Percentiles rank a stretch among this genome's conserved stretches.
These are phyloP conservation scores for Cladosporium sp. DNA, from an alignment of 2,329 filamentous ascomycete genomes.

Conservation along the genomic window DNA sequence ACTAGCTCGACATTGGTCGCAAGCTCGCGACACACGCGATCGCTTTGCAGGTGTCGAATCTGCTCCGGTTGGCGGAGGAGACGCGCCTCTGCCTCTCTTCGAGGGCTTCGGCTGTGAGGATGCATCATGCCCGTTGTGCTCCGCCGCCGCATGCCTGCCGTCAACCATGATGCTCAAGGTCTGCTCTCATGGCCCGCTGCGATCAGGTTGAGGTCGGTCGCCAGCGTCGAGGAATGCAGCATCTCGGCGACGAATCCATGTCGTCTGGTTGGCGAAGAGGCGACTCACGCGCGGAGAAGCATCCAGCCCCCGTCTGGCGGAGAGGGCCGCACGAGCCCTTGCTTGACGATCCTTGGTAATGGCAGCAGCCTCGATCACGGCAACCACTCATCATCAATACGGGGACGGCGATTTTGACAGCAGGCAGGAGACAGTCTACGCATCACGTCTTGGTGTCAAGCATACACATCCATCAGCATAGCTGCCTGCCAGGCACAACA, in stretches of 20 bases:
- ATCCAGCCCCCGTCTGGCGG: constrained; percentile 1
- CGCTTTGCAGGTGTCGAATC: constrained; percentile 46
- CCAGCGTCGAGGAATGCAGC: constrained; percentile 3
- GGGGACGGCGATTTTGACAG: no score
- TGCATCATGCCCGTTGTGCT: constrained; percentile 7
- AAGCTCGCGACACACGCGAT: constrained; percentile 40
- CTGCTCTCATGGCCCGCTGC: constrained; percentile 11
- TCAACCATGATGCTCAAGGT: constrained; percentile 8
- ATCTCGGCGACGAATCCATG: constrained; percentile 6
- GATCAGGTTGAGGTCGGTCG: constrained; percentile 15
- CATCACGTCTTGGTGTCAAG: no score
- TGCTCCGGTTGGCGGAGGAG: constrained; percentile 10
- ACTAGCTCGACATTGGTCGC: constrained; percentile 33
- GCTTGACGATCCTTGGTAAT: neutral
- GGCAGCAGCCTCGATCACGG: neutral
- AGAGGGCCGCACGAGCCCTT: neutral
- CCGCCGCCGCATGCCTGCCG: constrained; percentile 9
- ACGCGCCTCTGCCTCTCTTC: constrained; percentile 6
- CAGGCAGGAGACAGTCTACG: neutral
- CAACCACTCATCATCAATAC: neutral
- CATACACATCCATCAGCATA: neutral
- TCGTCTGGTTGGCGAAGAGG: constrained; percentile 7
- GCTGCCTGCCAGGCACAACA: neutral
- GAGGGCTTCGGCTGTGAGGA: neutral
- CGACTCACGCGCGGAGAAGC: constrained; percentile 6